Evolutionary conservation across 805 yeast genomes (phyloP).

Genomic region (Phaffomyces antillensis): DNA sequence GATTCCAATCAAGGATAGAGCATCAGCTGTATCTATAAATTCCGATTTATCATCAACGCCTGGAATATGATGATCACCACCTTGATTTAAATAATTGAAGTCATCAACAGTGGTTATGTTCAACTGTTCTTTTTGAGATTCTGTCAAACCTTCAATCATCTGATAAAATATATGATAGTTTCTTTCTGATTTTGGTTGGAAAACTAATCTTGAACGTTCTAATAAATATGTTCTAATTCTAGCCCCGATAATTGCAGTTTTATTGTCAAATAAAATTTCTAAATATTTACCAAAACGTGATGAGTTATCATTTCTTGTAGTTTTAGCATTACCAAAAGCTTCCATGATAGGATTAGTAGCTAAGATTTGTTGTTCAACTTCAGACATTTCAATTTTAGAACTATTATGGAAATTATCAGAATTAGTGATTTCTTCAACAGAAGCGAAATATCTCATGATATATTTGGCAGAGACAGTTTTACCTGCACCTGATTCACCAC

Average conservation of each 20-base stretch:
- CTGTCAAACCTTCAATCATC: slow-evolving; percentile 62
- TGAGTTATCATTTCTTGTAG: slow-evolving; percentile 94
- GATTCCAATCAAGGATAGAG: slow-evolving; percentile 76
- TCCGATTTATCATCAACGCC: slow-evolving; percentile 82
- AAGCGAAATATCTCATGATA: slow-evolving; percentile 95
- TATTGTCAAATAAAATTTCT: slow-evolving; percentile 76
- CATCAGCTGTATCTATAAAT: slow-evolving; percentile 66
- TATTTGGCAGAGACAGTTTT: slow-evolving; percentile 95
- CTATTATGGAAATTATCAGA: slow-evolving; percentile 33
- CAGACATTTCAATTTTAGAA: slow-evolving; percentile 60
- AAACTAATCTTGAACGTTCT: slow-evolving; percentile 90
- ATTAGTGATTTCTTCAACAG: slow-evolving; percentile 57
- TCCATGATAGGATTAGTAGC: slow-evolving; percentile 98
- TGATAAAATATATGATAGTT: slow-evolving; percentile 95
- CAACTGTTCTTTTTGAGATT: slow-evolving; percentile 45
- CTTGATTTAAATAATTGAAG: slow-evolving; percentile 82
- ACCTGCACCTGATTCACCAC: slow-evolving; percentile 99
- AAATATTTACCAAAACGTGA: slow-evolving; percentile 96
- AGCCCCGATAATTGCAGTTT: slow-evolving; percentile 85
- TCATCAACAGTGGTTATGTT: slow-evolving; percentile 60
- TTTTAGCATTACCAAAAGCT: slow-evolving; percentile 97
- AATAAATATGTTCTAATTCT: slow-evolving; percentile 85
- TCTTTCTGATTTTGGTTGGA: slow-evolving; percentile 86
- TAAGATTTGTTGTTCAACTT: slow-evolving; percentile 86
- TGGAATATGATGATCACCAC: slow-evolving; percentile 63